Evolutionary conservation across 805 yeast genomes (phyloP), one percentile per base, ranked within the genome.

Genomic region (Zygosaccharomyces bisporus): DNA sequence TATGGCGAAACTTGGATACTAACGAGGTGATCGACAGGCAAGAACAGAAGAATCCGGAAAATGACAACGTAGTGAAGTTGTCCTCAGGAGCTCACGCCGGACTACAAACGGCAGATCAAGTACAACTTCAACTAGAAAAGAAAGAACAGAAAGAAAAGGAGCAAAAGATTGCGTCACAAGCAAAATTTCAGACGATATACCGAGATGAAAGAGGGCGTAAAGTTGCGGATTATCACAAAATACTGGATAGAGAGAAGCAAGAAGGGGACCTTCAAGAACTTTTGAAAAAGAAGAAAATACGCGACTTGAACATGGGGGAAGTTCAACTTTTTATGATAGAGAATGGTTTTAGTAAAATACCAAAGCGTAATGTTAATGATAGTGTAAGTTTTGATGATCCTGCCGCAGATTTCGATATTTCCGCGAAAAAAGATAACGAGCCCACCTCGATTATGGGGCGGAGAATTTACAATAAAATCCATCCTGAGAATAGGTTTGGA

Each of bases 401-500:
- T 0, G 71, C 84, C 19, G 60, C 72, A 2, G 55, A 70, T 9
- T 82, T 80, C 52, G 37, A 27, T 34, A 16, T 9, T 13, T 60
- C 67, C 21, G 57, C 68, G 3, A 37, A 56, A 1, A 54, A 56
- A 16, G 43, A 45, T 3, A 14, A 2, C 6, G 31, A 18, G 9
- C 50, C 47, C 17, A 33, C 19, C 36, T 64, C 60, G 12, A 33
- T 45, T 31, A 63, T 64, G 1, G 87, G 88, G 0, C 60, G 85
- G 34, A 79, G 75, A 35, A 60, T 76, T 1, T 88, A 81, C 53
- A 60, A 66, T 21, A 58, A 56, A 13, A 27, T 49, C 6, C 77
- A 64, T 43, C 79, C 86, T 0, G 77, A 76, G 16, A 90, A 90
- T 58, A 68, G 98, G 45, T 90, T 86, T 63, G 75, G 75, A 2